Evolutionary conservation across 495 filamentous ascomycete species (phyloP).

Genomic region (Sabuloglossum arenarium): DNA sequence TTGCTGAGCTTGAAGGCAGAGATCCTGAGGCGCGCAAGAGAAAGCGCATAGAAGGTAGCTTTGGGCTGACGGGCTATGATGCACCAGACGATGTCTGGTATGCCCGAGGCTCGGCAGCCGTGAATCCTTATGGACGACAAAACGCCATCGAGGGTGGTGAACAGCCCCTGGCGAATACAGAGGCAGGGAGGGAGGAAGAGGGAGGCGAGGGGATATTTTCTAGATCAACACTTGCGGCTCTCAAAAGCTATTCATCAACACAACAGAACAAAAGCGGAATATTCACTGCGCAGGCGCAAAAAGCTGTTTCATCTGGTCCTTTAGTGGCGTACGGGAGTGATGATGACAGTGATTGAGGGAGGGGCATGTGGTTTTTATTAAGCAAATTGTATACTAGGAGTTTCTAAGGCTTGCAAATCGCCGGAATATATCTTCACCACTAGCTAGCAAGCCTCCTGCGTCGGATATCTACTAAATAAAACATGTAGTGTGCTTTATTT

Average conservation of each 20-base stretch:
- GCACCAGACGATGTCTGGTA: conserved; percentile 91
- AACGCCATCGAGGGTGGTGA: not conserved
- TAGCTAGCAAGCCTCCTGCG: not conserved
- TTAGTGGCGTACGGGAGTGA: conserved; percentile 85
- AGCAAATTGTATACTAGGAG: not conserved
- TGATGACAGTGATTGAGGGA: conserved; percentile 34
- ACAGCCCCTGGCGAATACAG: not conserved
- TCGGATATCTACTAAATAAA: too few relatives aligned
- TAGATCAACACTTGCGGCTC: conserved; percentile 50
- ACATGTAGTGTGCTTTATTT: too few relatives aligned
- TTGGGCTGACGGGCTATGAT: conserved; percentile 81
- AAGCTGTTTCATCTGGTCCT: conserved; percentile 34
- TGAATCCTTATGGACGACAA: not conserved
- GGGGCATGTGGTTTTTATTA: not conserved
- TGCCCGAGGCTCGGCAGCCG: conserved; percentile 30
- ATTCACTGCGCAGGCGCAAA: conserved; percentile 22
- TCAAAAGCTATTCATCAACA: conserved; percentile 30
- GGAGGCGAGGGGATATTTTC: conserved; percentile 53
- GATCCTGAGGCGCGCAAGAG: conserved; percentile 71
- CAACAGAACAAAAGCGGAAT: conserved; percentile 6
- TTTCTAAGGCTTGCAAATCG: not conserved
- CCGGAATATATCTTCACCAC: not conserved
- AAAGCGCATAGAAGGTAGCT: conserved; percentile 74
- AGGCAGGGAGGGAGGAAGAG: conserved; percentile 1
- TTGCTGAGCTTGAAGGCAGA: conserved; percentile 83